A percentile compares a stretch with the other conserved stretches of the same genome.
Conservation (phyloP, 2,329 filamentous ascomycete genomes). For the Aspergillus phoenicis region DNA sequence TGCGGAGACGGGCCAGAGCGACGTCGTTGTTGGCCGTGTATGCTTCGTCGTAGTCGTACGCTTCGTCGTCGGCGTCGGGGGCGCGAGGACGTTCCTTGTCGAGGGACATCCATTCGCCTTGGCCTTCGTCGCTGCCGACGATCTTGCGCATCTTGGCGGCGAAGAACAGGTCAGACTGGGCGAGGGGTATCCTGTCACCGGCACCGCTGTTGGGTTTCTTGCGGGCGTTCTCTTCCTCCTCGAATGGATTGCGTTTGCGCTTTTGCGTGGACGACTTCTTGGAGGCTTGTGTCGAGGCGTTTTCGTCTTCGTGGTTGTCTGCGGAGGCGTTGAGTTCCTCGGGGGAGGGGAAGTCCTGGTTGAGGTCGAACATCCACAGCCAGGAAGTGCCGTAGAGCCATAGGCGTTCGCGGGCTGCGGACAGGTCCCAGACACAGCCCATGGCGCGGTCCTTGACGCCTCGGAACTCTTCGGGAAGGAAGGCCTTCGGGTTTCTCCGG, state of each 20-base stretch:
- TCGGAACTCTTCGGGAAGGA: slow-evolving; percentile 73
- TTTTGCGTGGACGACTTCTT: slow-evolving; percentile 33
- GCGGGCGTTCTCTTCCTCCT: slow-evolving; percentile 46
- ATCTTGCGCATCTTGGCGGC: slow-evolving; percentile 54
- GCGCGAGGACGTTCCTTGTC: slow-evolving; percentile 29
- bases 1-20: slow-evolving; percentile 36
- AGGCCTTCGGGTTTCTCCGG: slow-evolving; percentile 73
- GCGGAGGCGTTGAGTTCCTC: slow-evolving; percentile 31
- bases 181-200: slow-evolving; percentile 54
- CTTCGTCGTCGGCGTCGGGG: slow-evolving; percentile 25
- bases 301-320: slow-evolving; percentile 28
- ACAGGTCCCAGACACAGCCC: slow-evolving; percentile 80
- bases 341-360: slow-evolving; percentile 62
- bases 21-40: slow-evolving; percentile 35
- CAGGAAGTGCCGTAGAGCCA: slow-evolving; percentile 89
- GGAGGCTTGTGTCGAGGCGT: slow-evolving; percentile 16
- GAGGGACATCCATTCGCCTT: slow-evolving; percentile 38
- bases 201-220: slow-evolving; percentile 56
- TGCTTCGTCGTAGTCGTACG: slow-evolving; percentile 38
- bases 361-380: slow-evolving; percentile 89
- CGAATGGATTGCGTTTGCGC: slow-evolving; percentile 45
- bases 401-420: slow-evolving; percentile 59
- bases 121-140: slow-evolving; percentile 41
- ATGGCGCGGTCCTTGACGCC: slow-evolving; percentile 78
- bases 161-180: slow-evolving; percentile 47